phyloP scores from a whole-genome alignment of 2,329 filamentous ascomycete species.

The Colletotrichum neosansevieriae region DNA sequence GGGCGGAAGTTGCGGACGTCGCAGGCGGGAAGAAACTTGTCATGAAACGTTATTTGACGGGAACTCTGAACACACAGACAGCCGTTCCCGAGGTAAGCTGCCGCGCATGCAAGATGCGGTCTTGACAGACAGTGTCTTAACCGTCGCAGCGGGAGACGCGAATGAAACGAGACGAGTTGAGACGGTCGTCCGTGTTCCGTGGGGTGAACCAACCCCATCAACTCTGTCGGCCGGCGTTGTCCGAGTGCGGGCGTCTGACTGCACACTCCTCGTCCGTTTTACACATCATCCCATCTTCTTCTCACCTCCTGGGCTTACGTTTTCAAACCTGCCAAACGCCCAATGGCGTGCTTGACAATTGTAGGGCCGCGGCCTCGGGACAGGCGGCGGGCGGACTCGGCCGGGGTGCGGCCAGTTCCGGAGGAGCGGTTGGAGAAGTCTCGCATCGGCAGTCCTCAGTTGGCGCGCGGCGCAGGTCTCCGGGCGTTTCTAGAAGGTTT shows the following conservation, averaged over 20 bases:
- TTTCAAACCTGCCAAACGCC: constrained; percentile 29
- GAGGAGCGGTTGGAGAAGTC: constrained; percentile 30
- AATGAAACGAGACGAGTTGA: constrained; percentile 32
- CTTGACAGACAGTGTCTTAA: constrained; percentile 30
- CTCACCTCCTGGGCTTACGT: not conserved
- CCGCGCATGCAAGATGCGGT: constrained; percentile 12
- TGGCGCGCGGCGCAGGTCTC: not conserved
- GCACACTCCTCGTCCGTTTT: not conserved
- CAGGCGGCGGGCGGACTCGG: not conserved
- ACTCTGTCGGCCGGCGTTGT: constrained; percentile 15
- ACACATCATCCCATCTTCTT: constrained; percentile 16
- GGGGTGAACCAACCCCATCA: constrained; percentile 1
- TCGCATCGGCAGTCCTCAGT: constrained; percentile 32
- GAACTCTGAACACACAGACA: constrained; percentile 26
- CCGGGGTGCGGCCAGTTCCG: constrained; percentile 6
- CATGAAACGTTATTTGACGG: constrained; percentile 31
- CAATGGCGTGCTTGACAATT: constrained; percentile 22
- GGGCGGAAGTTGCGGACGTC: constrained; percentile 17
- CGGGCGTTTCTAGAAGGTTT: constrained; percentile 28
- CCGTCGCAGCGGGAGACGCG: constrained; percentile 11
- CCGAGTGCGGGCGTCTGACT: not conserved
- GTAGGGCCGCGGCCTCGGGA: not conserved
- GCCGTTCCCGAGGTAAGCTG: constrained; percentile 26
- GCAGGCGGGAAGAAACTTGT: not conserved
- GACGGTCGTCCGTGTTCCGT: constrained; percentile 10